A percentile compares a stretch with the other conserved stretches of the same genome.
Evolutionary conservation across 805 yeast genomes (phyloP).

Genomic region (Wickerhamiella qilinensis): DNA sequence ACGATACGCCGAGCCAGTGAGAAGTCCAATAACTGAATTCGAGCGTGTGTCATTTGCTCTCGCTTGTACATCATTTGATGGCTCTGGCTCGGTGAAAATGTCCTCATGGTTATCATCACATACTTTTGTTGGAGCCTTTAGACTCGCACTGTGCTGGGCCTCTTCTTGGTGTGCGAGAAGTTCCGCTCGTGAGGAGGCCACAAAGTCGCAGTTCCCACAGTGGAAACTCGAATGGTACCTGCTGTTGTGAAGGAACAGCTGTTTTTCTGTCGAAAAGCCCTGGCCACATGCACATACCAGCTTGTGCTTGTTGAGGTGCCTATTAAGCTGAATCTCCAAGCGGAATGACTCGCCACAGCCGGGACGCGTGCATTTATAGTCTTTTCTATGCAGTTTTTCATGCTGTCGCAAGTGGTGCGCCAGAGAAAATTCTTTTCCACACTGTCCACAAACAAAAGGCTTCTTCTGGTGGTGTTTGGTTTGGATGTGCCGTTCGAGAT

Average conservation of each 20-base stretch:
- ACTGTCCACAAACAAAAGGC: constrained; percentile 55
- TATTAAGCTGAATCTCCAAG: constrained; percentile 59
- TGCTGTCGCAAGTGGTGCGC: constrained; percentile 72
- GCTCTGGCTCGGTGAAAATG: too few species aligned
- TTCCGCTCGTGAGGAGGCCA: background rate
- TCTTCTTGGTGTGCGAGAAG: background rate
- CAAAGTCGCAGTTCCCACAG: constrained; percentile 15
- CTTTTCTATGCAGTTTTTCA: constrained; percentile 59
- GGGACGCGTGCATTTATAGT: constrained; percentile 43
- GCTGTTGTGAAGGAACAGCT: constrained; percentile 48
- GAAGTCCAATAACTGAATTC: constrained; percentile 14
- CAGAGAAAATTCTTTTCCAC: constrained; percentile 72
- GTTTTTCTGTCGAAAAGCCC: constrained; percentile 43
- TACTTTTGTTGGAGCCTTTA: background rate
- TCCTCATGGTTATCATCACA: background rate
- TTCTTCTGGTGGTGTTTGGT: constrained; percentile 48
- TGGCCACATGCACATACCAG: constrained; percentile 37
- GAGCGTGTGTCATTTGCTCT: background rate
- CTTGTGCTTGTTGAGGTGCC: constrained; percentile 38
- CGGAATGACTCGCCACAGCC: constrained; percentile 54
- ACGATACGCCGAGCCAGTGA: constrained; percentile 24
- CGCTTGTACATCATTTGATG: background rate
- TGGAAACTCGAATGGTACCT: constrained; percentile 38
- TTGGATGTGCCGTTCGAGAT: constrained; percentile 49
- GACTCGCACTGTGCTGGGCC: background rate